Percentiles rank a stretch among this genome's conserved stretches.
Conservation (phyloP, 768 basidiomycete genomes). For the Tylopilus balloui region DNA sequence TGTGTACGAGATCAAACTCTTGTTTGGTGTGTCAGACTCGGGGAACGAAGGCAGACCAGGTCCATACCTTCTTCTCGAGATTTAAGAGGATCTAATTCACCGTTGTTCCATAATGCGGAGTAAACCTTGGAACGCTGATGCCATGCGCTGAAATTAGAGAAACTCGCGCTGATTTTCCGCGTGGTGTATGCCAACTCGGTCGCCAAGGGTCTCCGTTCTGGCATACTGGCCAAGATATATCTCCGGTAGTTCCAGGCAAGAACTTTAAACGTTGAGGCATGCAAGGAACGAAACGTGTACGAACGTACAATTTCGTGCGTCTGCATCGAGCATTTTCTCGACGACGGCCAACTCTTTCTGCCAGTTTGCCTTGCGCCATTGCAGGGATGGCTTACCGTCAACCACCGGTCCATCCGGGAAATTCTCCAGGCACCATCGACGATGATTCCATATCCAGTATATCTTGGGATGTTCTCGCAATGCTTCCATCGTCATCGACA, state of each 20-base stretch:
- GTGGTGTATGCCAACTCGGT: constrained; percentile 85
- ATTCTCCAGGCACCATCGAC: constrained; percentile 89
- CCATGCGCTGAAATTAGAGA: constrained; percentile 99
- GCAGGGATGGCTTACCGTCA: constrained; percentile 39
- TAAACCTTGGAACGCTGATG: constrained; percentile 90
- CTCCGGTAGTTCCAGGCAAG: constrained; percentile 94
- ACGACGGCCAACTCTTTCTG: constrained; percentile 79
- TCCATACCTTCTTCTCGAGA: constrained; percentile 66
- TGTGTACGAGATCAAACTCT: constrained; percentile 92
- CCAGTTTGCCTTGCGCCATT: constrained; percentile 85
- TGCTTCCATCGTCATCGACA: constrained; percentile 74
- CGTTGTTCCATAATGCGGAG: constrained; percentile 57
- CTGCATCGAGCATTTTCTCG: constrained; percentile 88
- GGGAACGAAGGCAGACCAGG: neutral
- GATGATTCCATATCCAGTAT: constrained; percentile 99
- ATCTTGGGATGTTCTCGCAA: constrained; percentile 89
- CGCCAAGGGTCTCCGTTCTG: constrained; percentile 46
- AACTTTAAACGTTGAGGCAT: constrained; percentile 47
- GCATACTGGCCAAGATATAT: constrained; percentile 73
- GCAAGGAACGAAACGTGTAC: neutral
- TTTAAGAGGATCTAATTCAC: constrained; percentile 46
- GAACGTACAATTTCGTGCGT: constrained; percentile 85
- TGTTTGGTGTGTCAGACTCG: neutral
- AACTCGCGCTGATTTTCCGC: constrained; percentile 87
- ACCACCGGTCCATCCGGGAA: constrained; percentile 69